Base-by-base conservation (phyloP, 2,329 filamentous ascomycete genomes). In the Phialemoniopsis sp. region DNA sequence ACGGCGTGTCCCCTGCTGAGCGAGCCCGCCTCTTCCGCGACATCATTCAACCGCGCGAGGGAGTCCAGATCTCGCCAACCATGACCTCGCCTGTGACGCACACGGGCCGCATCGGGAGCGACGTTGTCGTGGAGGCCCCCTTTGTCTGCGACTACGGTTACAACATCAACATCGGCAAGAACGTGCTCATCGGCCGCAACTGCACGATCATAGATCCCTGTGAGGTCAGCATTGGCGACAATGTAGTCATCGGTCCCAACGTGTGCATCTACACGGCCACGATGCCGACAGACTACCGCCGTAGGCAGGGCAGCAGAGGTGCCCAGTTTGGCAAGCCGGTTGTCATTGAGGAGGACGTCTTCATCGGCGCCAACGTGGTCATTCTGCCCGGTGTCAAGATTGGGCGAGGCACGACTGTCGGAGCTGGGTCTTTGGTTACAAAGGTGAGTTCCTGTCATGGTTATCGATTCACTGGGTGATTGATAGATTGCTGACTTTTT, bases 61-160 rank as follows among this genome's bases (percentile, higher is more conserved):
- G 71, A 31, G 61, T 79, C 37, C 68, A 74, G 42, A 61, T 79
- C 30, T 76, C 80, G n/a, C 75, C 76, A 3, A 68, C 70, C 6
- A 63, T 73, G 49, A 64, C 68, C 30, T 71, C 73, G 34, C 64
- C 73, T 9, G 59, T 76, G 39, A 72, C 70, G 31, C 72, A 76
- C 50, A 56, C 68, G 40, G 87, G 78, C 40, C 76, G 71, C 17
- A 76, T 93, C 5, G 88, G 88, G n/a, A 76, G 82, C 13, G 80
- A 84, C 40, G 84, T 87, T 5, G 72, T 83, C 32, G 85, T 98
- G 18, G 89, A 95, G 54, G 81, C 87, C 3, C 91, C 91, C 0
- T 97, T 98, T 60, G 82, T 76, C 34, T 96, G 91, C 58, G 89
- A 96, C 54, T 96, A 96, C 55, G 93, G 93, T 1, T 97, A 95